phyloP scores from a whole-genome alignment of 2,329 filamentous ascomycete genomes.

The Corynespora cassiicola region DNA sequence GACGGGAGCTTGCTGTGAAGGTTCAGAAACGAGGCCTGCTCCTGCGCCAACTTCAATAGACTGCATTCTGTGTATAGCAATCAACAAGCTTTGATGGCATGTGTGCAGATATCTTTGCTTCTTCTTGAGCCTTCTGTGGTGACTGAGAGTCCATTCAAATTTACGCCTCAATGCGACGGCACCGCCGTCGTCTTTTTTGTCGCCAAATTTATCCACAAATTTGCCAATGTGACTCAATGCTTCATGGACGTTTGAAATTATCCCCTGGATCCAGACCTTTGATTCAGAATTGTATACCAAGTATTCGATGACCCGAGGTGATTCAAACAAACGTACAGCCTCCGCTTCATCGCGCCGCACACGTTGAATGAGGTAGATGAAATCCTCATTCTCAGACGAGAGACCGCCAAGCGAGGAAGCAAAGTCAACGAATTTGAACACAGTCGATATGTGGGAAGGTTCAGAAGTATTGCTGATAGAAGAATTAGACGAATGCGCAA shows the following conservation, averaged over 20 bases:
- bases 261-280: slow-evolving; percentile 31
- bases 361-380: slow-evolving; percentile 32
- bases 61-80: slow-evolving; percentile 35
- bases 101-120: slow-evolving; percentile 24
- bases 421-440: slow-evolving; percentile 37
- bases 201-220: slow-evolving; percentile 31
- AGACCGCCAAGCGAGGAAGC: slow-evolving; percentile 24
- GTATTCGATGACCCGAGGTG: slow-evolving; percentile 24
- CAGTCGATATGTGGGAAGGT: slow-evolving; percentile 20
- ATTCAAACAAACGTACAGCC: slow-evolving; percentile 31
- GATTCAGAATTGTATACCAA: slow-evolving; percentile 28
- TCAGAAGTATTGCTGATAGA: slow-evolving; percentile 1
- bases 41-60: slow-evolving; percentile 26
- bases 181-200: slow-evolving; percentile 26
- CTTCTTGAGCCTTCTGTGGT: slow-evolving; percentile 32
- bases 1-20: slow-evolving; percentile 25
- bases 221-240: slow-evolving; percentile 37
- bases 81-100: slow-evolving; percentile 34
- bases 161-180: slow-evolving; percentile 28
- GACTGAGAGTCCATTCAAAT: slow-evolving; percentile 35
- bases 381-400: slow-evolving; percentile 28
- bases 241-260: slow-evolving; percentile 26
- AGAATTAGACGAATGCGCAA: slow-evolving; percentile 5
- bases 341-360: slow-evolving; percentile 34
- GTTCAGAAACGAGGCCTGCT: slow-evolving; percentile 15